A percentile compares a stretch with the other conserved stretches of the same genome.
Conservation (phyloP, 2,329 filamentous ascomycete genomes). For the Trichoderma hamatum region DNA sequence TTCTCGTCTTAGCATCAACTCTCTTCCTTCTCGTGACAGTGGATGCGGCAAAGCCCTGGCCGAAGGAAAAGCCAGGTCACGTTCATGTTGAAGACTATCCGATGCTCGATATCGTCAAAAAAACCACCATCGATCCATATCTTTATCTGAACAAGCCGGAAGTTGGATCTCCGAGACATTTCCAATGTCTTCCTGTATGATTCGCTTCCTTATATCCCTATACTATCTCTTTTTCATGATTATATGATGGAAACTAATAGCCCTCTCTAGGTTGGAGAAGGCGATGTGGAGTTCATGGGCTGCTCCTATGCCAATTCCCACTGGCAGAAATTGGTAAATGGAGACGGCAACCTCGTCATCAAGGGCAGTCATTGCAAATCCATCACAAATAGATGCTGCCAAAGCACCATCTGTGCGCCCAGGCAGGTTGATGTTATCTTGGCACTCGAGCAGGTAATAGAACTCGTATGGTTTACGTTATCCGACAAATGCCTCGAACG, state of each 20-base stretch:
- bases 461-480: not conserved
- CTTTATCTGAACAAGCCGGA: not conserved
- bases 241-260: not conserved
- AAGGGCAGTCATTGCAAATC: conserved; percentile 1
- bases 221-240: not conserved
- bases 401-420: conserved; percentile 6
- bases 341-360: not conserved
- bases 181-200: conserved; percentile 1
- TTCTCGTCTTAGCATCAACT: not conserved
- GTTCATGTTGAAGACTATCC: not conserved
- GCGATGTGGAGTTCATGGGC: not conserved
- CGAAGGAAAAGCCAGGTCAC: not conserved
- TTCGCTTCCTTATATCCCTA: not conserved
- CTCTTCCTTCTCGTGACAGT: not conserved
- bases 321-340: not conserved
- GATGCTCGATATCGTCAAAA: not conserved
- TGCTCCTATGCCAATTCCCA: not conserved
- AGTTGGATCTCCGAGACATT: not conserved
- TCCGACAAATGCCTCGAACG: not conserved
- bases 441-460: not conserved
- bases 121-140: not conserved
- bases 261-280: not conserved
- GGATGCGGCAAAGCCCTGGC: not conserved
- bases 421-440: not conserved
- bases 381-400: not conserved